Conservation (phyloP, 2,329 filamentous ascomycete species). For the Ophiocordyceps robertsii region DNA sequence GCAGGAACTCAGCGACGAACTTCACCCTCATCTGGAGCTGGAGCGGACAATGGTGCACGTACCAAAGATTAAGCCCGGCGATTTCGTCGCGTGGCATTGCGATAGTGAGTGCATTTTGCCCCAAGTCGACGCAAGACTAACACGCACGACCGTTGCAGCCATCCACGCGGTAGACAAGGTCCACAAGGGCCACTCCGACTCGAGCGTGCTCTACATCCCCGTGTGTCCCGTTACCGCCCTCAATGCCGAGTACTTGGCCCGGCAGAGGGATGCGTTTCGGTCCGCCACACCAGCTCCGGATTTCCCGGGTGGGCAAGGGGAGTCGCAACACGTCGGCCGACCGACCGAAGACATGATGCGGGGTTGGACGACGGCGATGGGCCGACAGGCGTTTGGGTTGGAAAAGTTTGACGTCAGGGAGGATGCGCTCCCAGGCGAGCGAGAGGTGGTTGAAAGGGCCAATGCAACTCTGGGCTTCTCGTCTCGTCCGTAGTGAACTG, state of each 20-base stretch:
- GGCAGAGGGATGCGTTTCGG: constrained; percentile 60
- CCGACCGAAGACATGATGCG: constrained; percentile 26
- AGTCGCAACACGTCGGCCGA: constrained; percentile 37
- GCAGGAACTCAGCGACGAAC: constrained; percentile 53
- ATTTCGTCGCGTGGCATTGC: constrained; percentile 78
- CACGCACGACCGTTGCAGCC: constrained; percentile 16
- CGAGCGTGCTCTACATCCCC: constrained; percentile 80
- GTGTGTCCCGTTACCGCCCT: constrained; percentile 65
- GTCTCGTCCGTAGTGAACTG: not conserved
- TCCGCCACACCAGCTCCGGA: constrained; percentile 55
- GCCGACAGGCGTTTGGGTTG: constrained; percentile 30
- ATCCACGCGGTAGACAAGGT: constrained; percentile 76
- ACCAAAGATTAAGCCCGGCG: constrained; percentile 55
- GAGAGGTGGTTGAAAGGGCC: constrained; percentile 21
- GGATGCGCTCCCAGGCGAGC: constrained; percentile 19
- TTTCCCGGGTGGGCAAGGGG: constrained; percentile 59
- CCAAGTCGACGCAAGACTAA: not conserved
- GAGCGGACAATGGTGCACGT: constrained; percentile 55
- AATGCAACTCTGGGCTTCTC: constrained; percentile 32
- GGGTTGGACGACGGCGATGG: constrained; percentile 17
- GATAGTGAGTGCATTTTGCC: constrained; percentile 32
- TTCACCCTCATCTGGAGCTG: constrained; percentile 62
- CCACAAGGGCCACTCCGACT: constrained; percentile 59
- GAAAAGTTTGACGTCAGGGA: constrained; percentile 18
- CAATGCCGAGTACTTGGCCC: constrained; percentile 58